These are phyloP conservation scores for Quercus lobata DNA, from an alignment of 331 rosid species.

Conservation along the genomic window DNA sequence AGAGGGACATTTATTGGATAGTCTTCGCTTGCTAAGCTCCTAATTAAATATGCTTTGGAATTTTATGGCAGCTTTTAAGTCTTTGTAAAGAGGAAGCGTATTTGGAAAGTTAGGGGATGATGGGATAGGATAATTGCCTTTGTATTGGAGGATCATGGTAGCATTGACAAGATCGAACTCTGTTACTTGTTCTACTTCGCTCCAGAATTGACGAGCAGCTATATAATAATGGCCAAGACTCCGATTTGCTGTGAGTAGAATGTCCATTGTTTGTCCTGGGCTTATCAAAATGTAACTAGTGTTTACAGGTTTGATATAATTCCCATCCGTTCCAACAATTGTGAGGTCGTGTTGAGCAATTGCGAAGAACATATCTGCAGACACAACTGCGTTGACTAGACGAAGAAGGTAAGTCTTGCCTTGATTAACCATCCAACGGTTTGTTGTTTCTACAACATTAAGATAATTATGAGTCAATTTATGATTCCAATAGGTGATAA, in stretches of 20 bases:
- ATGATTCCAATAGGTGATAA: no score
- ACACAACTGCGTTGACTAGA: constrained; percentile 35
- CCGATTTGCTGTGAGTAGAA: constrained; percentile 39
- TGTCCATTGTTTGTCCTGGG: constrained; percentile 56
- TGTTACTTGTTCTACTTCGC: not conserved
- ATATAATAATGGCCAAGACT: constrained; percentile 27
- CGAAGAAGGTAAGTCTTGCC: constrained; percentile 52
- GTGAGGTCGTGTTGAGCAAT: constrained; percentile 37
- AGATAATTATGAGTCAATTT: not conserved
- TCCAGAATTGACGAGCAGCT: constrained; percentile 11
- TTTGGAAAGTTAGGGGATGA: not conserved
- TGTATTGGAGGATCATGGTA: constrained; percentile 26
- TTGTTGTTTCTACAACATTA: constrained; percentile 19
- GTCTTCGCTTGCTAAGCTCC: constrained; percentile 6
- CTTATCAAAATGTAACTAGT: constrained; percentile 38
- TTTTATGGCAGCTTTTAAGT: not conserved
- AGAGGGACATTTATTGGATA: constrained; percentile 33
- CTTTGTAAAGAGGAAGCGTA: not conserved
- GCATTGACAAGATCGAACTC: constrained; percentile 33
- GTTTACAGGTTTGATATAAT: constrained; percentile 34
- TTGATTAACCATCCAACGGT: constrained; percentile 19
- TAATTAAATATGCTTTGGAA: not conserved
- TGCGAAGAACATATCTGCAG: constrained; percentile 38
- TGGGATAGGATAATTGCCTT: not conserved
- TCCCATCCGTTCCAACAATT: constrained; percentile 40